phyloP scores from a whole-genome alignment of 1,139 yeast species.

The Scheffersomyces illinoinensis region DNA sequence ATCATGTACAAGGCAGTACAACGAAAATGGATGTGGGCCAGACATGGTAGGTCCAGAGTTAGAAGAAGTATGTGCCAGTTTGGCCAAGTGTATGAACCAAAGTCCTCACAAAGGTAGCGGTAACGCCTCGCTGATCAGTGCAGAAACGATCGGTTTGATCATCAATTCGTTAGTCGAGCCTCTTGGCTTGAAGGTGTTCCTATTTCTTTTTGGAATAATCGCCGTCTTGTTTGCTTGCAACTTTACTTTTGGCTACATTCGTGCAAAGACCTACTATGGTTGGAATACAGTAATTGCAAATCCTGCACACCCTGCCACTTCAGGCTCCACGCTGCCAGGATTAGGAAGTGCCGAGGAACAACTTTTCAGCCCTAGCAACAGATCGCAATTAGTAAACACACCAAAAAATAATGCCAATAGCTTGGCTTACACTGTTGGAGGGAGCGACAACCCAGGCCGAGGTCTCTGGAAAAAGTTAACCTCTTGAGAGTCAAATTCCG shows the following conservation, averaged over 20 bases:
- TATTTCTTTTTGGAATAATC: slow-evolving; percentile 35
- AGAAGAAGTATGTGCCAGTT: slow-evolving; percentile 54
- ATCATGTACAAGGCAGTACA: slow-evolving; percentile 51
- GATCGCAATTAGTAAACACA: neutral
- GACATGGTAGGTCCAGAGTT: slow-evolving; percentile 56
- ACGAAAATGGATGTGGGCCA: slow-evolving; percentile 58
- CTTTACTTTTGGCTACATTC: slow-evolving; percentile 44
- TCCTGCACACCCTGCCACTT: neutral
- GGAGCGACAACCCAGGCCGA: neutral
- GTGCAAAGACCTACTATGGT: slow-evolving; percentile 49
- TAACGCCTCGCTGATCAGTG: slow-evolving; percentile 53
- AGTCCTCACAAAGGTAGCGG: slow-evolving; percentile 45
- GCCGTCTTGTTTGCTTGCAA: slow-evolving; percentile 37
- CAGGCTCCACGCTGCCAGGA: neutral
- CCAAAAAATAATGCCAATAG: neutral
- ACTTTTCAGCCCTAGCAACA: neutral
- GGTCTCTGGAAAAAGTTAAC: neutral
- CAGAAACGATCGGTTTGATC: slow-evolving; percentile 62
- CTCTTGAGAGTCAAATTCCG: neutral
- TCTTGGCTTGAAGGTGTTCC: slow-evolving; percentile 56
- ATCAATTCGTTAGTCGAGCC: slow-evolving; percentile 68
- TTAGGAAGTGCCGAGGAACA: neutral
- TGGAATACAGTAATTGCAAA: neutral
- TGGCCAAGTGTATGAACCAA: slow-evolving; percentile 64
- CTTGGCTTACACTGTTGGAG: neutral